These are phyloP conservation scores for Lactifluus hygrophoroides DNA, from an alignment of 768 basidiomycete species.

Conservation along the genomic window DNA sequence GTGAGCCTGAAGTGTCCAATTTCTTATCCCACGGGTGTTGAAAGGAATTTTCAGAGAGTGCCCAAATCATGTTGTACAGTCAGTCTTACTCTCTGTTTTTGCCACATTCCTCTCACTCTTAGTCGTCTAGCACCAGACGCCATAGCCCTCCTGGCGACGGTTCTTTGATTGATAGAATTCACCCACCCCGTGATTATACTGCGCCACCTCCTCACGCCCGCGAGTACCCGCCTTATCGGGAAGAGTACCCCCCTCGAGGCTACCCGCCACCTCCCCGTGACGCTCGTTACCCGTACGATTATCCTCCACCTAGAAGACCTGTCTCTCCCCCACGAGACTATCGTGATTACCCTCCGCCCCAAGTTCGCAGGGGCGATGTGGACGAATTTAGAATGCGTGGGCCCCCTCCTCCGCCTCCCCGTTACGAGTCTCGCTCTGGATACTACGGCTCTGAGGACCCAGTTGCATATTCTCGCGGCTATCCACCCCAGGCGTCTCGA, in stretches of 20 bases:
- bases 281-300: constrained; percentile 50
- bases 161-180: constrained; percentile 50
- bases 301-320: constrained; percentile 44
- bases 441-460: constrained; percentile 38
- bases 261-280: constrained; percentile 40
- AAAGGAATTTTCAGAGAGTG: constrained; percentile 50
- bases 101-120: constrained; percentile 21
- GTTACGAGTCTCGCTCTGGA: constrained; percentile 42
- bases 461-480: constrained; percentile 44
- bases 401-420: constrained; percentile 41
- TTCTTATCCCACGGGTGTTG: constrained; percentile 3
- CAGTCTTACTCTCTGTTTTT: constrained; percentile 26
- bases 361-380: constrained; percentile 47
- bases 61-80: constrained; percentile 47
- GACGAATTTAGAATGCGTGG: constrained; percentile 63
- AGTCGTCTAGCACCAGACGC: constrained; percentile 33
- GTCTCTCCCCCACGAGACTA: constrained; percentile 57
- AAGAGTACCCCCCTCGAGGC: constrained; percentile 43
- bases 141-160: constrained; percentile 35
- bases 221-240: constrained; percentile 38
- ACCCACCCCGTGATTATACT: constrained; percentile 44
- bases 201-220: constrained; percentile 33
- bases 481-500: constrained; percentile 40
- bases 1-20: constrained; percentile 33
- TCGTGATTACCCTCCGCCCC: constrained; percentile 50